Percentiles rank a stretch among this genome's conserved stretches.
These are phyloP conservation scores for Sugiyamaella japonica DNA, from an alignment of 1,139 yeast genomes.

Conservation along the genomic window DNA sequence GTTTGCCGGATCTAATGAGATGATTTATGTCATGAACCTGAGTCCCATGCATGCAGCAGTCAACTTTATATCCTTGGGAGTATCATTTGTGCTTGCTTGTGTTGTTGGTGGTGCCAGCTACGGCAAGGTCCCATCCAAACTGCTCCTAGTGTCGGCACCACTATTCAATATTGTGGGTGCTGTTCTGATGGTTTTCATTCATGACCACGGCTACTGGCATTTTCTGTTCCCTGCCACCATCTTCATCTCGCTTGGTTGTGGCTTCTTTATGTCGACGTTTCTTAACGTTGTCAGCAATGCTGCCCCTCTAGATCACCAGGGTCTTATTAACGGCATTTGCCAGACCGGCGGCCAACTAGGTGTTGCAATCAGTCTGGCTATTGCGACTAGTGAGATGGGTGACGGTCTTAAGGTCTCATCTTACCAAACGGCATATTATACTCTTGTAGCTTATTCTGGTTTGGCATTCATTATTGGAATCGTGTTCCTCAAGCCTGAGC, in stretches of 20 bases:
- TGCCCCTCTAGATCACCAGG: slow-evolving; percentile 42
- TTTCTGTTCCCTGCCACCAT: slow-evolving; percentile 34
- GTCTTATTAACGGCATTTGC: slow-evolving; percentile 38
- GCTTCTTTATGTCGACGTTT: slow-evolving; percentile 28
- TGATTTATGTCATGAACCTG: slow-evolving; percentile 24
- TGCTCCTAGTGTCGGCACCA: slow-evolving; percentile 27
- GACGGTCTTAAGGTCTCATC: slow-evolving; percentile 9
- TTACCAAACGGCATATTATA: slow-evolving; percentile 22
- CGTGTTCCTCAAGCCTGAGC: slow-evolving; percentile 19
- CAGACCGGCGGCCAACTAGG: slow-evolving; percentile 37
- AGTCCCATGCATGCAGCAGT: slow-evolving; percentile 37
- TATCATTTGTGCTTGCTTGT: slow-evolving; percentile 29
- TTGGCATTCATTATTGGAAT: slow-evolving; percentile 19
- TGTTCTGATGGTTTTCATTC: slow-evolving; percentile 33
- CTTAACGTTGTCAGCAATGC: slow-evolving; percentile 30
- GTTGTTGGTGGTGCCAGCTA: slow-evolving; percentile 27
- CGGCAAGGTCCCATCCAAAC: slow-evolving; percentile 23
- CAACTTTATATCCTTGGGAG: slow-evolving; percentile 34
- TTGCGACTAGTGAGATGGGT: slow-evolving; percentile 31
- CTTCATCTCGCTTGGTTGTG: slow-evolving; percentile 31
- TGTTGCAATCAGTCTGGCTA: slow-evolving; percentile 33
- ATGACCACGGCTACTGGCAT: slow-evolving; percentile 36
- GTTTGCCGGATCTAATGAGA: slow-evolving; percentile 22
- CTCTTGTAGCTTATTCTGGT: slow-evolving; percentile 25
- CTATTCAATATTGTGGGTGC: slow-evolving; percentile 27